Conservation (phyloP, 1,284 basidiomycete species). For the Apiotrichum porosum region DNA sequence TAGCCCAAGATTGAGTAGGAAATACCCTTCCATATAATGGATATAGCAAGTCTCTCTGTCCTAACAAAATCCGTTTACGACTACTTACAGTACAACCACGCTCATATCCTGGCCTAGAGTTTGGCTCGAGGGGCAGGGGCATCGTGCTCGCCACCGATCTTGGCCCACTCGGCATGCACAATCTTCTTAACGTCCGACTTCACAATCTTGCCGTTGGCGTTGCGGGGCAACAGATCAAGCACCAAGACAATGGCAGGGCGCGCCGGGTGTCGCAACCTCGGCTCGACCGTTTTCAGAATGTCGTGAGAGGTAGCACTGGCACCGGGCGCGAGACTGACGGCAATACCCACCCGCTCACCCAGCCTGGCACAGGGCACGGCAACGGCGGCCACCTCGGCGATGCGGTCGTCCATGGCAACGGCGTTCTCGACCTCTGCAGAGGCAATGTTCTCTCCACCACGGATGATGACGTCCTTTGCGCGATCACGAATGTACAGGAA, state of each 20-base stretch:
- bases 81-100: no score
- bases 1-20: no score
- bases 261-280: constrained; percentile 7
- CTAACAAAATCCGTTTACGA: no score
- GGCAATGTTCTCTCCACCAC: constrained; percentile 44
- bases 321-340: constrained; percentile 26
- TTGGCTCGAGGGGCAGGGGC: no score
- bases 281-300: neutral
- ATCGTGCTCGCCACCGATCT: neutral
- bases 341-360: constrained; percentile 39
- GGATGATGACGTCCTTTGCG: constrained; percentile 44
- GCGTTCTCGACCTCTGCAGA: constrained; percentile 43
- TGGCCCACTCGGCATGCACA: constrained; percentile 8
- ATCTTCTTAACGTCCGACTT: constrained; percentile 18
- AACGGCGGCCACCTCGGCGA: constrained; percentile 37
- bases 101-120: no score
- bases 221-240: constrained; percentile 5
- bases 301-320: constrained; percentile 4
- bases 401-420: constrained; percentile 27
- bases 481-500: constrained; percentile 40
- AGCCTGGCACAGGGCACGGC: constrained; percentile 31
- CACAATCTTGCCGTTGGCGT: constrained; percentile 19
- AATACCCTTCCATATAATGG: no score
- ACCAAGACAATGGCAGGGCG: constrained; percentile 11
- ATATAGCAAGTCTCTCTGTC: no score